Conservation (phyloP, 345 rosid species). For the Populus nigra region DNA sequence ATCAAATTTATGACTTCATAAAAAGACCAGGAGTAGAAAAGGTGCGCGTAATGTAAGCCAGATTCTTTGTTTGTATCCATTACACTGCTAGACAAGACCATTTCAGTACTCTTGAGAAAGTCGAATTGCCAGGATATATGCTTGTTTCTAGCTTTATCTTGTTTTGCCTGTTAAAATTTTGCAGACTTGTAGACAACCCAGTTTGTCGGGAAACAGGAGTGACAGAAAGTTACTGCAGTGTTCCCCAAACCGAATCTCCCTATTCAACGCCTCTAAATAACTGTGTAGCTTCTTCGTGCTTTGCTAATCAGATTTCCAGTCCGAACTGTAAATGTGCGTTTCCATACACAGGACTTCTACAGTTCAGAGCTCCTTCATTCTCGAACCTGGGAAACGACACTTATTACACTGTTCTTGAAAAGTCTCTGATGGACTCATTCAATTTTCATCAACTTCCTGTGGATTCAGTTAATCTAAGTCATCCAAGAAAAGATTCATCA, state of each 20-base stretch:
- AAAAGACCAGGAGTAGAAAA: conserved; percentile 6
- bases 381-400: conserved; percentile 46
- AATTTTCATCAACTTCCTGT: conserved; percentile 46
- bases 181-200: conserved; percentile 71
- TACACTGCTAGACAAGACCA: background rate
- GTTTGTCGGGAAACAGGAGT: conserved; percentile 47
- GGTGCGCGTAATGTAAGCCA: conserved; percentile 45
- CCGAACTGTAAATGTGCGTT: conserved; percentile 60
- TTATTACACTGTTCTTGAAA: conserved; percentile 37
- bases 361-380: conserved; percentile 65
- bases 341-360: conserved; percentile 61
- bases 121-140: background rate
- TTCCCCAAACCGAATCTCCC: conserved; percentile 18
- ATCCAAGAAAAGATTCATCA: conserved; percentile 47
- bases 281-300: conserved; percentile 45
- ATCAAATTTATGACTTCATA: conserved; percentile 34
- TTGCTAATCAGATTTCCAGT: conserved; percentile 40
- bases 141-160: background rate
- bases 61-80: background rate
- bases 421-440: conserved; percentile 24
- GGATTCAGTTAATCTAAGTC: conserved; percentile 52
- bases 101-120: background rate
- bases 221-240: conserved; percentile 38
- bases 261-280: conserved; percentile 42
- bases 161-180: conserved; percentile 4